Base-by-base conservation (phyloP, 495 filamentous ascomycete species). In the Xylaria venustula region DNA sequence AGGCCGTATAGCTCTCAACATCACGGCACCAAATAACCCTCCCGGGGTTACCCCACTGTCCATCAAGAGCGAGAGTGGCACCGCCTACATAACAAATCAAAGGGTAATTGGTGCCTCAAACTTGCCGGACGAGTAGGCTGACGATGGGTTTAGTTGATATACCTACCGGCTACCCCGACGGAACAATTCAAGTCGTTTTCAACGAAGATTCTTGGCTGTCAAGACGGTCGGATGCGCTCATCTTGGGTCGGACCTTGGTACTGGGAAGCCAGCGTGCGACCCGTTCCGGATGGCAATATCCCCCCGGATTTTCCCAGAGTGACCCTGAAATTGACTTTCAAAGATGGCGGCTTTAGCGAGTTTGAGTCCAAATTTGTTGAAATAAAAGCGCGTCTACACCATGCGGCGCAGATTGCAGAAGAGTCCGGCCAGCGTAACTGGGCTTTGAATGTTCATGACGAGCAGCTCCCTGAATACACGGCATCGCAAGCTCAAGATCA, bases 231-330 rank as follows among this genome's bases (percentile, higher is more conserved):
- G 68, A 90, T 97, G 54, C 85, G 88, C 7, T 90, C 93, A 2
- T 92, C 95, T 1, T 96, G 93, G 77, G 95, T 98, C 68, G 94
- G 94, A n/a, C 89, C 95, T 9, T 98, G 97, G 76, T 87, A 88
- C 65, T 98, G 94, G 94, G 84, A 84, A 23, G 88, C 87, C 28
- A 75, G 87, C 26, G 81, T 96, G 51, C 88, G 88, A 64, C 92
- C 95, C 19, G 89, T 94, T 26, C 69, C 87, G 1, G 86, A 87
- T 25, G 95, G 95, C n/a, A 91, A 91, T 41, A 90, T 98, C 42
- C 89, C 91, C 1, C 75, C 88, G n/a, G 81, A 85, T 12, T 80
- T 90, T 40, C 77, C 87, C 2, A 85, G 85, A 15, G 81, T 96
- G 28, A 90, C 93, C 64, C 61, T 93, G 50, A 91, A 88, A 73